phyloP scores from a whole-genome alignment of 1,284 basidiomycete genomes.

The Malassezia obtusa region DNA sequence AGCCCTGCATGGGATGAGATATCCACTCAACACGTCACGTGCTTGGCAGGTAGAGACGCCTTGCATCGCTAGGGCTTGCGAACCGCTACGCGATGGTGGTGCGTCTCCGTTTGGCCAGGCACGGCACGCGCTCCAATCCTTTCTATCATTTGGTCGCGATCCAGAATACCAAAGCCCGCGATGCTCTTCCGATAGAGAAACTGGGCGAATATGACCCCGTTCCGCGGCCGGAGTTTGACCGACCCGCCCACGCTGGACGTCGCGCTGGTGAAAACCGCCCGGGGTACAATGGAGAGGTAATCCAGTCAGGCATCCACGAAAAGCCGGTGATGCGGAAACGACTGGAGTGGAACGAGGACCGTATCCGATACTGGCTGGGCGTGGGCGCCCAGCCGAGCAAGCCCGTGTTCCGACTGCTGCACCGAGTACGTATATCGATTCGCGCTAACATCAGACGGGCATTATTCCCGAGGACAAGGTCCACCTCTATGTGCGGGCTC shows the following conservation, averaged over 20 bases:
- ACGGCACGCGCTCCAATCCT: slow-evolving; percentile 68
- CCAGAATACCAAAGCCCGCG: slow-evolving; percentile 62
- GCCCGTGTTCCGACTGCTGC: slow-evolving; percentile 66
- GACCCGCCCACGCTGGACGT: not conserved
- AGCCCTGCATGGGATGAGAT: not conserved
- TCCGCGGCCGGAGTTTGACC: slow-evolving; percentile 31
- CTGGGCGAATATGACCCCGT: slow-evolving; percentile 76
- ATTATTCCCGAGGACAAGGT: slow-evolving; percentile 15
- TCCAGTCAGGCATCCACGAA: slow-evolving; percentile 24
- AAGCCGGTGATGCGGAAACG: slow-evolving; percentile 55
- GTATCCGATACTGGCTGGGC: slow-evolving; percentile 79
- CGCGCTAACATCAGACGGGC: slow-evolving; percentile 5
- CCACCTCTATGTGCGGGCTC: not conserved
- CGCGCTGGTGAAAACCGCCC: slow-evolving; percentile 4
- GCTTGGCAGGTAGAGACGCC: too few relatives aligned
- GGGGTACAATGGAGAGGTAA: slow-evolving; percentile 27
- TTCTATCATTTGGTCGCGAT: slow-evolving; percentile 82
- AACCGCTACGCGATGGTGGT: slow-evolving; percentile 58
- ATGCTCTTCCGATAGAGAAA: slow-evolving; percentile 82
- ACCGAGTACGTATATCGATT: slow-evolving; percentile 59
- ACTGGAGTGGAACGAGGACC: slow-evolving; percentile 77
- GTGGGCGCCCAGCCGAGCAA: slow-evolving; percentile 75
- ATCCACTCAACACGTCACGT: too few relatives aligned
- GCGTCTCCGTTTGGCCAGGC: slow-evolving; percentile 72
- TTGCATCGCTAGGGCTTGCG: not conserved